Evolutionary conservation across 177 flowering plant species (phyloP).

Genomic region (Vitis hybrid): DNA sequence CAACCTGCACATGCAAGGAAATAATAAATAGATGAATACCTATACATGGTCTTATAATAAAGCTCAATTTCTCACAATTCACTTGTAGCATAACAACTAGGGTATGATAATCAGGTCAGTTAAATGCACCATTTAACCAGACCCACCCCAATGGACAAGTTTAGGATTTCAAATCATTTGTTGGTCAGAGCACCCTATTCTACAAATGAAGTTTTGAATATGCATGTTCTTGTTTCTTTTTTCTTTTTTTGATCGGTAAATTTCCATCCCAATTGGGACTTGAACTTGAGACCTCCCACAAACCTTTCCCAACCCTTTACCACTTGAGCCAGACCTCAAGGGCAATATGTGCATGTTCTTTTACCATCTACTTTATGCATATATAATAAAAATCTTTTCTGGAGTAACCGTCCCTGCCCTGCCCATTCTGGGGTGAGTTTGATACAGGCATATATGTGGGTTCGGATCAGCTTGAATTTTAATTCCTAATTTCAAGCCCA

Average conservation of each 20-base stretch:
- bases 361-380: background rate
- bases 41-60: too few relatives aligned
- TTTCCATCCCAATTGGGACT: too few relatives aligned
- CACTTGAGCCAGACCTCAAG: too few relatives aligned
- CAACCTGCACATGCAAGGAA: constrained; percentile 25
- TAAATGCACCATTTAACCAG: background rate
- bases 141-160: background rate
- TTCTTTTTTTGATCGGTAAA: background rate
- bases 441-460: background rate
- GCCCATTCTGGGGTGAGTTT: background rate
- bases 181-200: too few relatives aligned
- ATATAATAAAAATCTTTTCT: background rate
- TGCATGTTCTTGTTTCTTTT: background rate
- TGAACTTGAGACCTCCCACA: too few relatives aligned
- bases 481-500: background rate
- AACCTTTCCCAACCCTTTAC: too few relatives aligned
- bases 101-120: background rate
- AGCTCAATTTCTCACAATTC: background rate
- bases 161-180: too few relatives aligned
- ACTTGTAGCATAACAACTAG: background rate
- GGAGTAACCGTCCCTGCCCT: background rate
- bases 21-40: background rate
- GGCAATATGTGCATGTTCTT: background rate
- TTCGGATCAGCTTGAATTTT: background rate
- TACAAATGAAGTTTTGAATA: background rate